Base-by-base conservation (phyloP, 1,139 yeast species). In the Hyphopichia khmerensis region DNA sequence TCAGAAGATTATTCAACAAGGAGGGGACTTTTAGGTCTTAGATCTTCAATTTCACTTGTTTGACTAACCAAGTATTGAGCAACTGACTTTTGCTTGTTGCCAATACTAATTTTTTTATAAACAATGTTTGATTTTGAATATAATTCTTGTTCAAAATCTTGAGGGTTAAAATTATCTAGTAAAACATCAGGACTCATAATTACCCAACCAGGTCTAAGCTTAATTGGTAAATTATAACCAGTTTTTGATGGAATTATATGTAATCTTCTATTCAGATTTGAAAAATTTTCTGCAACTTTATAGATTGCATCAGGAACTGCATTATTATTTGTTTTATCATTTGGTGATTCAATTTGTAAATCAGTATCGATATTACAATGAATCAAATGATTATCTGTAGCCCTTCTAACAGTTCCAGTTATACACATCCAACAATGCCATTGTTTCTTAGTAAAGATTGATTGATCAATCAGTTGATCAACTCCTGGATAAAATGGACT, bases 391-490 rank as follows among this genome's bases (percentile, higher is more conserved):
- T 77, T 78, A 62, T 91, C 97, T 0, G 84, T 82, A 1, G 95
- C 80, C 52, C 97, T 76, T 56, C 96, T 73, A 11, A 91, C 91
- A 0, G 97, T 91, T 5, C 97, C 97, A 3, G 96, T 90, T 43
- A 91, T 86, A 51, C 97, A 93, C 96, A 91, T 88, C 85, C 96
- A 87, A 55, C 97, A 91, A 63, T 91, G 97, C 96, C 96, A 90
- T 57, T 86, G 95, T 39, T 76, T 75, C 40, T 68, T 63, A 39
- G 64, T 62, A 46, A 72, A 67, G 17, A 72, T 54, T 3, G 41
- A 38, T 17, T 49, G 51, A 17, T 47, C 39, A 4, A 43, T 41
- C 23, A 43, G 47, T n/a, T 49, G 48, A 21, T 52, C 50, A 14
- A 57, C 59, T n/a, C 60, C 61, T 0, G 88, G 87, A 51, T 77